Evolutionary conservation across 202 grass and related monocot genomes (phyloP).

Genomic region (Eragrostis tef): DNA sequence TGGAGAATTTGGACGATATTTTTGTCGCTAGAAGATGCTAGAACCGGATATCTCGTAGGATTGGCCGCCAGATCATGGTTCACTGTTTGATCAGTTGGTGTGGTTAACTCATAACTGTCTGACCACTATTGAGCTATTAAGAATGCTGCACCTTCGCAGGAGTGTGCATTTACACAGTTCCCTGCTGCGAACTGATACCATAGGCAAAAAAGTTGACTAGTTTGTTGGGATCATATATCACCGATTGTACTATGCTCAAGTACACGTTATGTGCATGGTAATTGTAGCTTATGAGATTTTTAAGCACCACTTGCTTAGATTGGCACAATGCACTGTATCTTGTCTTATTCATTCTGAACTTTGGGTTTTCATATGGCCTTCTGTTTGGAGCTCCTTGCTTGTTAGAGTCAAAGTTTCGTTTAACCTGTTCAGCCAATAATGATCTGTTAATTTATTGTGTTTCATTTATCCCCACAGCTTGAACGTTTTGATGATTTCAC

Average conservation of each 20-base stretch:
- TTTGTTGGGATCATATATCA: not conserved
- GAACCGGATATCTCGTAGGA: not conserved
- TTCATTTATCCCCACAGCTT: constrained; percentile 53
- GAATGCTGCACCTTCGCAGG: not conserved
- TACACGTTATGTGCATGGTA: not conserved
- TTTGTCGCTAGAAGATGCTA: not conserved
- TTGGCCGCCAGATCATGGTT: not conserved
- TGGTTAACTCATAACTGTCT: too few relatives aligned
- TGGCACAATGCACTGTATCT: not conserved
- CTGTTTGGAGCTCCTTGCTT: constrained; percentile 15
- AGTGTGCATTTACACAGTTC: constrained; percentile 24
- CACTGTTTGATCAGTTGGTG: constrained; percentile 9
- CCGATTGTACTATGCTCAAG: constrained; percentile 3
- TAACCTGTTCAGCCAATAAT: not conserved
- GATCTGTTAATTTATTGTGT: constrained; percentile 17
- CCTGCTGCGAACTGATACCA: not conserved
- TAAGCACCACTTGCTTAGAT: not conserved
- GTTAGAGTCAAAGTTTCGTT: not conserved
- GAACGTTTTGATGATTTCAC: constrained; percentile 94
- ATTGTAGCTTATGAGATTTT: constrained; percentile 11
- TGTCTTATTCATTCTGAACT: too few relatives aligned
- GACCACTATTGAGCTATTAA: not conserved
- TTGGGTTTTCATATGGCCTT: not conserved
- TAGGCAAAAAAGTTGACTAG: not conserved
- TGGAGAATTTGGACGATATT: not conserved